Evolutionary conservation across 2,329 filamentous ascomycete species (phyloP).

Genomic region (Xylariomycetidae sp.): DNA sequence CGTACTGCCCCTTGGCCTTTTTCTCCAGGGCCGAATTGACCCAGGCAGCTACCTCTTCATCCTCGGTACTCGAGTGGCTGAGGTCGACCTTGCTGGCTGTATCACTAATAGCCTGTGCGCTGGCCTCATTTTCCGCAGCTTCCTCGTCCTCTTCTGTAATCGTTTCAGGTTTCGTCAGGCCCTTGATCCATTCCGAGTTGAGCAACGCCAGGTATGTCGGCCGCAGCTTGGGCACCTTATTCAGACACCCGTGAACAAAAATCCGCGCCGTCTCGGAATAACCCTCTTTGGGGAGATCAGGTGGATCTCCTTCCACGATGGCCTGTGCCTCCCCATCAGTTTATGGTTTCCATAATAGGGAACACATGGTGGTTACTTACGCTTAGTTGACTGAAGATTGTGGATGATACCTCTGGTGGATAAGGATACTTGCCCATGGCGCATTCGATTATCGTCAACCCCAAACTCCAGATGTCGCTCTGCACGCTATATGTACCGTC

Average conservation of each 20-base stretch:
- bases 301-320: constrained; percentile 96
- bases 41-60: constrained; percentile 84
- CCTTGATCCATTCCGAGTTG: constrained; percentile 80
- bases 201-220: constrained; percentile 91
- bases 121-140: constrained; percentile 27
- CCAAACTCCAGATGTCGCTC: constrained; percentile 96
- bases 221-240: constrained; percentile 88
- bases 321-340: constrained; percentile 53
- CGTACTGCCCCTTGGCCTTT: constrained; percentile 52
- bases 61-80: constrained; percentile 48
- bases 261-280: constrained; percentile 78
- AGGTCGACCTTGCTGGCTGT: constrained; percentile 41
- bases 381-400: constrained; percentile 95
- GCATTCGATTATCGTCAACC: constrained; percentile 92
- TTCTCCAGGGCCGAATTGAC: constrained; percentile 67
- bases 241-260: constrained; percentile 84
- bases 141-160: constrained; percentile 33
- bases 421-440: constrained; percentile 94
- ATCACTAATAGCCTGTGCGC: constrained; percentile 36
- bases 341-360: background rate
- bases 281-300: constrained; percentile 74
- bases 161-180: constrained; percentile 64
- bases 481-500: constrained; percentile 95
- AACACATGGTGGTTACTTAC: constrained; percentile 54
- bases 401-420: constrained; percentile 93